Conservation (phyloP, 305 asterid genomes). For the Solanum hybrid region DNA sequence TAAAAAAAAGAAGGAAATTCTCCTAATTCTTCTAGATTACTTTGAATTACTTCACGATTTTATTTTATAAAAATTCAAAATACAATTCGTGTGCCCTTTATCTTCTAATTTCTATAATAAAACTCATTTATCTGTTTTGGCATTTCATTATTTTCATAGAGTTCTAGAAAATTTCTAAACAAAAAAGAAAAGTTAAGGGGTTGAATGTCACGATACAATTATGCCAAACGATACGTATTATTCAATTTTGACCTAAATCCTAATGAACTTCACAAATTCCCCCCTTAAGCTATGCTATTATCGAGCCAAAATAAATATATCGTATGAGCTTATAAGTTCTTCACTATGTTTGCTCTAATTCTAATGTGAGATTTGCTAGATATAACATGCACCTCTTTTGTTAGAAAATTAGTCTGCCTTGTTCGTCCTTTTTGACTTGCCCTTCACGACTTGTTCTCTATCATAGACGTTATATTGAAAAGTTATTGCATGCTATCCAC, state of each 20-base stretch:
- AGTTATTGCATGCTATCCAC: no score
- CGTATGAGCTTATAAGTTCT: not conserved
- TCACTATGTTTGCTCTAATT: not conserved
- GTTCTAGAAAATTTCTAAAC: not conserved
- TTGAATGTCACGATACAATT: not conserved
- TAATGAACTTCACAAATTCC: not conserved
- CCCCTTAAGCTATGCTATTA: not conserved
- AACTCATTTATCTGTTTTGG: not conserved
- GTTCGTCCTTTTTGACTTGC: not conserved
- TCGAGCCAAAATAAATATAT: not conserved
- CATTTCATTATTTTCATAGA: not conserved
- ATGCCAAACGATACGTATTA: not conserved
- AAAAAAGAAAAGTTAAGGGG: not conserved
- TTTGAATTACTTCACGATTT: not conserved
- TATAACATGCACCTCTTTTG: not conserved
- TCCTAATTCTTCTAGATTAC: not conserved
- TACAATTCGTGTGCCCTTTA: not conserved
- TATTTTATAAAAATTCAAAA: not conserved
- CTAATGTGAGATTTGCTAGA: not conserved
- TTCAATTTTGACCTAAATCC: not conserved
- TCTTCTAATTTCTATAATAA: not conserved
- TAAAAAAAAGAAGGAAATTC: not conserved
- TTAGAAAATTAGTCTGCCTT: no score
- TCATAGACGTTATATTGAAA: not conserved
- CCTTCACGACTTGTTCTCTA: rapidly evolving